Evolutionary conservation across 2,329 filamentous ascomycete genomes (phyloP).

Genomic region (Arthrobotrys iridis): DNA sequence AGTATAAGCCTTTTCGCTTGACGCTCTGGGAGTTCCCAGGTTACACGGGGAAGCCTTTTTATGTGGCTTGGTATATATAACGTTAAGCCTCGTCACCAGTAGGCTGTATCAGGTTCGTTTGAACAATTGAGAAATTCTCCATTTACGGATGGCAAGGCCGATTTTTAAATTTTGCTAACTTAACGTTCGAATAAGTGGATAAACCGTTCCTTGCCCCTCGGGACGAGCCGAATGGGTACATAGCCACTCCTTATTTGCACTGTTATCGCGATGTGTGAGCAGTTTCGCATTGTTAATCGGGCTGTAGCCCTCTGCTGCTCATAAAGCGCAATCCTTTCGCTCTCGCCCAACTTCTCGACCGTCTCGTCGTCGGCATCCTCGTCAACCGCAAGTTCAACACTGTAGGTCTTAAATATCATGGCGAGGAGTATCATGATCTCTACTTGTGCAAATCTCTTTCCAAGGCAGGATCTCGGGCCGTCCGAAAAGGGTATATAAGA

Average conservation of each 20-base stretch:
- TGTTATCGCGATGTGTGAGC: conserved; percentile 72
- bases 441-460: conserved; percentile 70
- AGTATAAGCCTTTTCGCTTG: neutral
- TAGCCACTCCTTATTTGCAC: conserved; percentile 73
- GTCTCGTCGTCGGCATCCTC: conserved; percentile 68
- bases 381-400: conserved; percentile 76
- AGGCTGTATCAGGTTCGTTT: neutral
- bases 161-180: neutral
- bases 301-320: conserved; percentile 69
- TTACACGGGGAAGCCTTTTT: neutral
- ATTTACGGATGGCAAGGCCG: neutral
- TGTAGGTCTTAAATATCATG: conserved; percentile 65
- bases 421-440: conserved; percentile 69
- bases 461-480: conserved; percentile 69
- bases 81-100: conserved; percentile 25
- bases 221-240: conserved; percentile 75
- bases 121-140: neutral
- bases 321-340: conserved; percentile 68
- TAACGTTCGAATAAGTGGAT: conserved; percentile 60
- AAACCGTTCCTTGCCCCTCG: conserved; percentile 76
- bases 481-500: conserved; percentile 71
- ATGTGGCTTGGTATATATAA: conserved; percentile 19
- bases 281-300: conserved; percentile 66
- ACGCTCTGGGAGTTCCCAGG: neutral
- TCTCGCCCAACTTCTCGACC: conserved; percentile 65